These are phyloP conservation scores for Coemansia sp. DNA, from an alignment of 192 early-diverging fungal genomes.

Conservation along the genomic window DNA sequence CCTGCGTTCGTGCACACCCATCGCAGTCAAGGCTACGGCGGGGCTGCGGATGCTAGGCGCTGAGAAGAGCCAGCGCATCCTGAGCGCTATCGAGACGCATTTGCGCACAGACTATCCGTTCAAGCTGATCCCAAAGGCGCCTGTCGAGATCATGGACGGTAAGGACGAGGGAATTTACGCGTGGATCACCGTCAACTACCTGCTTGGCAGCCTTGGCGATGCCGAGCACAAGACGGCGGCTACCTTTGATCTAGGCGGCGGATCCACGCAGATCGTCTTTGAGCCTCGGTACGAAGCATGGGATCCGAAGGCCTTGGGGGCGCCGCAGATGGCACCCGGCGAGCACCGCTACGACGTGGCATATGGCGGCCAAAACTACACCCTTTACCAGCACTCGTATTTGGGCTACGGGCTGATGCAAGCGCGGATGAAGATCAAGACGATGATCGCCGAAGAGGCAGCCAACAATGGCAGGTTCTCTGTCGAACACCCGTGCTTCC, in stretches of 20 bases:
- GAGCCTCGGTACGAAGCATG: conserved; percentile 67
- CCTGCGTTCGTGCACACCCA: conserved; percentile 76
- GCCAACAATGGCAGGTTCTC: conserved; percentile 37
- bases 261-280: conserved; percentile 96
- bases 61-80: conserved; percentile 69
- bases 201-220: conserved; percentile 68
- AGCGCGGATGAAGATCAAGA: conserved; percentile 74
- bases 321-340: conserved; percentile 56
- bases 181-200: conserved; percentile 97
- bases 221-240: conserved; percentile 69
- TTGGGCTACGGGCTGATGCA: conserved; percentile 89
- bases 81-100: conserved; percentile 66
- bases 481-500: conserved; percentile 67
- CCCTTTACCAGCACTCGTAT: conserved; percentile 95
- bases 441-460: conserved; percentile 37
- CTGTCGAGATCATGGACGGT: conserved; percentile 94
- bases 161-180: conserved; percentile 96
- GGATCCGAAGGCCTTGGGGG: conserved; percentile 22
- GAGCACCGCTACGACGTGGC: conserved; percentile 70
- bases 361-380: conserved; percentile 71
- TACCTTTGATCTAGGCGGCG: conserved; percentile 95
- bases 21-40: conserved; percentile 95
- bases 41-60: conserved; percentile 80
- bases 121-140: conserved; percentile 64
- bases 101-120: conserved; percentile 80